Percentiles rank a stretch among this genome's conserved stretches.
Evolutionary conservation across 345 rosid species (phyloP).

Genomic region (Populus pruinosa): DNA sequence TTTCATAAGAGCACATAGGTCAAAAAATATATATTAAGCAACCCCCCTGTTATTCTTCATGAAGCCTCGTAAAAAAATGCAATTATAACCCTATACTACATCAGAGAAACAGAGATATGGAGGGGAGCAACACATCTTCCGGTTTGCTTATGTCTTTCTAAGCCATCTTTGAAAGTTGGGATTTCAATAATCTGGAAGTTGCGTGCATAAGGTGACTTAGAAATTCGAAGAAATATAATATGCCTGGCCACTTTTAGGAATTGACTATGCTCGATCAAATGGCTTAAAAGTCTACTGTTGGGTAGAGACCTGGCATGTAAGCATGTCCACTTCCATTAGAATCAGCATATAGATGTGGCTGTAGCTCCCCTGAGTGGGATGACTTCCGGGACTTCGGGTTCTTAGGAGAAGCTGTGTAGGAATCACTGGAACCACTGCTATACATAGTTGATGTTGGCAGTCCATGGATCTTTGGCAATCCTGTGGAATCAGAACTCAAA

Average conservation of each 20-base stretch:
- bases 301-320: constrained; percentile 48
- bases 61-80: constrained; percentile 28
- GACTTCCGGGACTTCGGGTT: constrained; percentile 56
- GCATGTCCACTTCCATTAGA: constrained; percentile 55
- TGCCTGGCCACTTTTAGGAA: neutral
- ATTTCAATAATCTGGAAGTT: constrained; percentile 8
- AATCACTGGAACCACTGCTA: constrained; percentile 49
- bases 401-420: constrained; percentile 54
- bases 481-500: constrained; percentile 60
- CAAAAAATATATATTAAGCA: neutral
- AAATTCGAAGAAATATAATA: constrained; percentile 18
- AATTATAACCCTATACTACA: constrained; percentile 25
- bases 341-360: constrained; percentile 49
- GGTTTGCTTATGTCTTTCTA: neutral
- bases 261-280: constrained; percentile 4
- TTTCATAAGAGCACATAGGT: neutral
- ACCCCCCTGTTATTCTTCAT: constrained; percentile 15
- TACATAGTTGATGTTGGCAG: constrained; percentile 61
- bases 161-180: constrained; percentile 11
- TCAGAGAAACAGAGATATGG: constrained; percentile 2
- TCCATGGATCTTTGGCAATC: constrained; percentile 77
- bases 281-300: constrained; percentile 36
- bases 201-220: neutral
- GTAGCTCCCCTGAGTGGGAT: constrained; percentile 70
- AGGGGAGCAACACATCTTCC: constrained; percentile 9